These are phyloP conservation scores for Rhytidhysteron rufulum DNA, from an alignment of 2,329 filamentous ascomycete genomes.

Conservation along the genomic window DNA sequence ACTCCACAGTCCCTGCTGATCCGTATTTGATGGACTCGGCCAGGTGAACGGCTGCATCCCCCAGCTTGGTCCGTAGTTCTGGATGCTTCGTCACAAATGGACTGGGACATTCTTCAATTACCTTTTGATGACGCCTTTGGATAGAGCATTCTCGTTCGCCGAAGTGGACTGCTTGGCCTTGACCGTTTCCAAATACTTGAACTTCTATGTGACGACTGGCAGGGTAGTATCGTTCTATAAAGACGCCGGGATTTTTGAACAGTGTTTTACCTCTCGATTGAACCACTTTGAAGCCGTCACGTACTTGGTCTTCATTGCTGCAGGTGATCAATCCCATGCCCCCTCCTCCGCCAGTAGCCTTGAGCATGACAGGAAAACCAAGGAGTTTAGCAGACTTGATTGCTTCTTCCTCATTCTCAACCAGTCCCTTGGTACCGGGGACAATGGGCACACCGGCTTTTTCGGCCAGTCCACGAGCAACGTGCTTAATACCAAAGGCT, in stretches of 20 bases:
- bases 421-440: constrained; percentile 50
- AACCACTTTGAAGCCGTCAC: constrained; percentile 66
- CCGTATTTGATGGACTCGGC: constrained; percentile 61
- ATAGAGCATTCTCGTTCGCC: constrained; percentile 87
- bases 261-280: constrained; percentile 71
- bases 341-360: constrained; percentile 62
- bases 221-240: constrained; percentile 79
- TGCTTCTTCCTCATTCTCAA: constrained; percentile 47
- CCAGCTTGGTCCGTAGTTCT: constrained; percentile 59
- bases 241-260: constrained; percentile 79
- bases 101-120: constrained; percentile 83
- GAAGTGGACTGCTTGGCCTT: constrained; percentile 75
- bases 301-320: constrained; percentile 63
- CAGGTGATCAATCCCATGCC: constrained; percentile 84
- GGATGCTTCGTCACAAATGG: constrained; percentile 55
- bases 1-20: constrained; percentile 88
- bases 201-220: constrained; percentile 83
- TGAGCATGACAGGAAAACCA: constrained; percentile 55
- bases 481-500: constrained; percentile 58
- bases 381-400: constrained; percentile 41
- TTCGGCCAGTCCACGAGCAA: constrained; percentile 51
- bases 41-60: constrained; percentile 66
- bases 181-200: constrained; percentile 81
- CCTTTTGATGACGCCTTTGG: constrained; percentile 84
- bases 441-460: constrained; percentile 53